A percentile compares a stretch with the other conserved stretches of the same genome.
Conservation (phyloP, 2,329 filamentous ascomycete species). For the Bertia moriformis region DNA sequence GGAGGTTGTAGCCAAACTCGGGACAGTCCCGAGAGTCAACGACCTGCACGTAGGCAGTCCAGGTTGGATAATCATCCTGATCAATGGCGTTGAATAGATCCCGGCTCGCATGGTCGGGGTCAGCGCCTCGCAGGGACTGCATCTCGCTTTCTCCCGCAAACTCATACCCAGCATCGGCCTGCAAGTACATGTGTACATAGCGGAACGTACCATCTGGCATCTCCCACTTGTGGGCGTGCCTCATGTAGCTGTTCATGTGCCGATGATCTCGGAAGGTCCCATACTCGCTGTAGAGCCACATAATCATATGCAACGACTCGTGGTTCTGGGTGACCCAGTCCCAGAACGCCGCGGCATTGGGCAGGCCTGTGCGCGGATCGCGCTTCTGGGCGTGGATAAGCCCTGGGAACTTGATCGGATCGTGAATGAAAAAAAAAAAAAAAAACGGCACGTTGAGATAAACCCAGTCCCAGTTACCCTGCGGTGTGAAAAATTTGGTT, state of each 20-base stretch:
- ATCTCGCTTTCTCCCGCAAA: slow-evolving; percentile 26
- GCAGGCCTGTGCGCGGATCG: slow-evolving; percentile 15
- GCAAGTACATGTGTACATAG: slow-evolving; percentile 32
- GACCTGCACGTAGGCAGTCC: slow-evolving; percentile 37
- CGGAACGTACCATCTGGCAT: slow-evolving; percentile 37
- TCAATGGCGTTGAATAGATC: slow-evolving; percentile 31
- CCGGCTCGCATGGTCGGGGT: slow-evolving; percentile 35
- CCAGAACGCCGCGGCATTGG: slow-evolving; percentile 20
- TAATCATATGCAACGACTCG: slow-evolving; percentile 31
- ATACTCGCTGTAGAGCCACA: slow-evolving; percentile 33
- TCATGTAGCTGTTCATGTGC: slow-evolving; percentile 27
- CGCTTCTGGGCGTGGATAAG: slow-evolving; percentile 12
- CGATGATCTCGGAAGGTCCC: slow-evolving; percentile 29
- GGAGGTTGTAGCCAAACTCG: slow-evolving; percentile 29
- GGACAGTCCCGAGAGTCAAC: slow-evolving; percentile 35
- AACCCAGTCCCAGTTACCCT: slow-evolving; percentile 1
- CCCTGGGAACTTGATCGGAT: slow-evolving; percentile 23
- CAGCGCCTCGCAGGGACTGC: slow-evolving; percentile 18
- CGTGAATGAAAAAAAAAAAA: slow-evolving; percentile 43
- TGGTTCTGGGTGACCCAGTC: slow-evolving; percentile 25
- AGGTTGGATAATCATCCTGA: slow-evolving; percentile 26
- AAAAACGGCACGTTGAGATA: slow-evolving; percentile 29
- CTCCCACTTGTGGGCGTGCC: slow-evolving; percentile 31
- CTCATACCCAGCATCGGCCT: slow-evolving; percentile 27
- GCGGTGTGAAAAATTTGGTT: background rate